These are phyloP conservation scores for Lactarius hatsudake DNA, from an alignment of 768 basidiomycete species.

Conservation along the genomic window DNA sequence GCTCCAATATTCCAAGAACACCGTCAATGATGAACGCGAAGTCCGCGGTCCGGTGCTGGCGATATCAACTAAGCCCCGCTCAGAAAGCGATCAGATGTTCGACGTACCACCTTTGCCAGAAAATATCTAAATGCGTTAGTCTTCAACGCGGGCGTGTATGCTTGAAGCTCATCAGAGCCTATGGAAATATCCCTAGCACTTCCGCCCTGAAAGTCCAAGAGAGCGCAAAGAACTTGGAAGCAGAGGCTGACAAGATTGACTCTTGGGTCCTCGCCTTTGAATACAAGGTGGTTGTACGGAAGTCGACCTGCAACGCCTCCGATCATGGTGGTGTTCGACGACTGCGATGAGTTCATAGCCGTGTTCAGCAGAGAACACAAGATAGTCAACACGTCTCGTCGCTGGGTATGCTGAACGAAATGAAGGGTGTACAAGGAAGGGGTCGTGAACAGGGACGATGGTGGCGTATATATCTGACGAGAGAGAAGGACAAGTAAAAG, in stretches of 20 bases:
- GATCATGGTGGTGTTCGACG: constrained; percentile 49
- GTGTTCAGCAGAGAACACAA: constrained; percentile 94
- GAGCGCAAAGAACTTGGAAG: constrained; percentile 71
- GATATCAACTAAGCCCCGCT: not conserved
- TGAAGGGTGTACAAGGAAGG: constrained; percentile 78
- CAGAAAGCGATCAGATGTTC: not conserved
- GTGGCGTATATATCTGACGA: constrained; percentile 82
- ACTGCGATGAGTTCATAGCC: constrained; percentile 64
- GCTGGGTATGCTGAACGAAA: constrained; percentile 69
- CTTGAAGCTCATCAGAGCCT: constrained; percentile 44
- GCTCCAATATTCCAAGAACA: constrained; percentile 60
- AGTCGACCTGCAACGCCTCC: constrained; percentile 72
- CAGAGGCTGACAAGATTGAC: constrained; percentile 69
- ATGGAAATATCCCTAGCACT: constrained; percentile 54
- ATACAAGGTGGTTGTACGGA: constrained; percentile 87
- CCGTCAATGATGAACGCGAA: constrained; percentile 82
- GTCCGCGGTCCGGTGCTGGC: constrained; percentile 85
- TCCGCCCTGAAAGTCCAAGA: constrained; percentile 81
- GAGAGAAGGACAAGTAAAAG: constrained; percentile 87
- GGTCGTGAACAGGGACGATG: constrained; percentile 63
- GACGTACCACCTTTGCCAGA: constrained; percentile 58
- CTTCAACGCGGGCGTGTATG: constrained; percentile 51
- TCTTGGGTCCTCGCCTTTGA: constrained; percentile 82
- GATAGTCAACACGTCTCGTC: constrained; percentile 84
- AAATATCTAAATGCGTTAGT: constrained; percentile 93